Evolutionary conservation across 78 protist genomes (phyloP), one percentile per base, ranked within the genome.

Genomic region (Dictyostelium firmibasis): DNA sequence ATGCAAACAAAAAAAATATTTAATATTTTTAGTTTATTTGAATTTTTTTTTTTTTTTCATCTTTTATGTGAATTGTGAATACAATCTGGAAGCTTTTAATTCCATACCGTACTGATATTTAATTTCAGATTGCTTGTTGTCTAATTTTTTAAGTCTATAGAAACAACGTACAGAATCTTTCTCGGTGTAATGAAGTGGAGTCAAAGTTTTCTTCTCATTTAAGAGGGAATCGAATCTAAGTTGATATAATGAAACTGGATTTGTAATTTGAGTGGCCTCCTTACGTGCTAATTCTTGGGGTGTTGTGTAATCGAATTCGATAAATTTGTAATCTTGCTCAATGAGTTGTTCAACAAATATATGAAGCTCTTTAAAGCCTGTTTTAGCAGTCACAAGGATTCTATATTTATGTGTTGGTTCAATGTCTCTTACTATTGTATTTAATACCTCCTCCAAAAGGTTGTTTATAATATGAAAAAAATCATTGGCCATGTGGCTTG

Each of bases 341-440:
- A 31, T 29, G 35, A 87, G 38, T 43, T 76, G 33, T 78, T 87
- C 93, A 31, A 87, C 85, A 67, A 62, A 87, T 20, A 87, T 20
- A 1, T 4, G 27, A 0, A 64, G 0, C 0, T 0, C 2, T 16
- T 5, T 27, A 44, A 10, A 20, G 23, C n/a, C 18, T 10, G 44
- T 38, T 10, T 0, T 6, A 2, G 7, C 82, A 18, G 31, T 35
- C 1, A 81, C 1, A 1, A 35, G 2, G 13, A 88, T 18, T 23
- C 86, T 72, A 44, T 79, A 81, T 16, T 25, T 41, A 85, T 27
- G 57, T 0, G 25, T 31, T 16, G 27, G 6, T 3, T 4, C 20
- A 1, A 78, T 6, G 0, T 8, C 6, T 3, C n/a, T 14, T 4
- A 83, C 35, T 5, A 89, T 81, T n/a, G 2, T 11, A 38, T 43